Percentiles rank a stretch among this genome's conserved stretches.
Conservation (phyloP, 768 basidiomycete species). For the Strobilomyces echinocephalus region DNA sequence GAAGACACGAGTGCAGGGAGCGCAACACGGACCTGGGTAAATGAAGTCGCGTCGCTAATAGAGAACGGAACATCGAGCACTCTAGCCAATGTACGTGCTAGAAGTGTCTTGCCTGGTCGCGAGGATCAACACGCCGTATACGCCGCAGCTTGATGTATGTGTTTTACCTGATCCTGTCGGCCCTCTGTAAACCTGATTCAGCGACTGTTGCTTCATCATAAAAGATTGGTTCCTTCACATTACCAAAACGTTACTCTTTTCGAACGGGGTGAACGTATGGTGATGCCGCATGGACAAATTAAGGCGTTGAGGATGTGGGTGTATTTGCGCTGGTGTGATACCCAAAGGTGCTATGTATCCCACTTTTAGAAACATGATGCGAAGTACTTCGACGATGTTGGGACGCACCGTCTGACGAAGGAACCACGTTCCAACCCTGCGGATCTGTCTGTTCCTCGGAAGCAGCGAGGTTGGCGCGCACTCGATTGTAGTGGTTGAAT, state of each 20-base stretch:
- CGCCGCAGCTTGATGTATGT: slow-evolving; percentile 10
- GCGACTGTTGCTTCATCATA: slow-evolving; percentile 2
- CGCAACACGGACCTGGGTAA: slow-evolving; percentile 66
- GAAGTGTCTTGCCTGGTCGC: slow-evolving; percentile 72
- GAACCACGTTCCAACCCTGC: slow-evolving; percentile 26
- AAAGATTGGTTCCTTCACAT: slow-evolving; percentile 49
- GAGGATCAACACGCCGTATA: neutral
- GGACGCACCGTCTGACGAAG: slow-evolving; percentile 28
- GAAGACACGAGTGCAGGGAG: neutral
- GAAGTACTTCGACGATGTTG: neutral
- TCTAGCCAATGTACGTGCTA: slow-evolving; percentile 87
- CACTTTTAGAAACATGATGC: neutral
- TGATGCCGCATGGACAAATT: slow-evolving; percentile 36
- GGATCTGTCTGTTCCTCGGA: slow-evolving; percentile 35
- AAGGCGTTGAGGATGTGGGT: slow-evolving; percentile 49
- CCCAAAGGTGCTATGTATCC: slow-evolving; percentile 35
- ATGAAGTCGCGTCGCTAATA: slow-evolving; percentile 87
- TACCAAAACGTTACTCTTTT: slow-evolving; percentile 95
- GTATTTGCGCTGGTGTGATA: slow-evolving; percentile 55
- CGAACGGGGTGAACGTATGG: slow-evolving; percentile 58
- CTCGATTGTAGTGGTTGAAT: slow-evolving; percentile 92
- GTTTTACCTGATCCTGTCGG: slow-evolving; percentile 78
- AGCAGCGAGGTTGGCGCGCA: slow-evolving; percentile 61
- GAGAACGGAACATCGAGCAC: slow-evolving; percentile 94
- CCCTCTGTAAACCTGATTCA: slow-evolving; percentile 43